Evolutionary conservation across 768 basidiomycete species (phyloP).

Genomic region (Phaffia australis): DNA sequence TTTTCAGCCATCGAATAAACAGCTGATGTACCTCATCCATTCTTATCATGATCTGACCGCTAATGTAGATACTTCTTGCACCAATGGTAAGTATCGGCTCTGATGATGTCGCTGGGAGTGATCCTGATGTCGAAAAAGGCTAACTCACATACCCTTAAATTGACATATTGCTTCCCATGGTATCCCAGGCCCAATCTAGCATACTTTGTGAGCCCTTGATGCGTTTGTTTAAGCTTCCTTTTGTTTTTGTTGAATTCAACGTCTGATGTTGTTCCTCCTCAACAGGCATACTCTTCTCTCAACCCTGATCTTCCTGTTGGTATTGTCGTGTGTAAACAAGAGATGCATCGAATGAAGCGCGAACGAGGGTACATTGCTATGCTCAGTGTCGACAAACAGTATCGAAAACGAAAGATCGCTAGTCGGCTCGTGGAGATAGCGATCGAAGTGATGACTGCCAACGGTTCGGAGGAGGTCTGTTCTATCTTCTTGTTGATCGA

Average conservation of each 20-base stretch:
- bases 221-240: slow-evolving; percentile 38
- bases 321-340: slow-evolving; percentile 95
- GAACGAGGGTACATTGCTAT: slow-evolving; percentile 97
- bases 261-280: slow-evolving; percentile 6
- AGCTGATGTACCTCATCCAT: neutral
- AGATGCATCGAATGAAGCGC: slow-evolving; percentile 57
- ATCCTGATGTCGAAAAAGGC: neutral
- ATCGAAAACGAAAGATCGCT: slow-evolving; percentile 84
- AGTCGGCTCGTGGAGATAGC: slow-evolving; percentile 73
- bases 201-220: slow-evolving; percentile 38
- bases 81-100: slow-evolving; percentile 60
- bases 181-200: slow-evolving; percentile 9
- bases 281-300: slow-evolving; percentile 52
- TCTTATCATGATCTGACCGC: neutral
- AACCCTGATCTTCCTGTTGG: slow-evolving; percentile 56
- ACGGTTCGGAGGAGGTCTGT: slow-evolving; percentile 72
- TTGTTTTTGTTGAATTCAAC: neutral
- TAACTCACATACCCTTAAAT: neutral
- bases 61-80: slow-evolving; percentile 64
- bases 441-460: slow-evolving; percentile 67
- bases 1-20: neutral
- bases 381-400: slow-evolving; percentile 76
- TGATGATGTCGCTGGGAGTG: neutral
- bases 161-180: neutral
- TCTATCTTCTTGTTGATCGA: neutral